phyloP scores from a whole-genome alignment of 352 stramenopile genomes.

The Plasmopara viticola region DNA sequence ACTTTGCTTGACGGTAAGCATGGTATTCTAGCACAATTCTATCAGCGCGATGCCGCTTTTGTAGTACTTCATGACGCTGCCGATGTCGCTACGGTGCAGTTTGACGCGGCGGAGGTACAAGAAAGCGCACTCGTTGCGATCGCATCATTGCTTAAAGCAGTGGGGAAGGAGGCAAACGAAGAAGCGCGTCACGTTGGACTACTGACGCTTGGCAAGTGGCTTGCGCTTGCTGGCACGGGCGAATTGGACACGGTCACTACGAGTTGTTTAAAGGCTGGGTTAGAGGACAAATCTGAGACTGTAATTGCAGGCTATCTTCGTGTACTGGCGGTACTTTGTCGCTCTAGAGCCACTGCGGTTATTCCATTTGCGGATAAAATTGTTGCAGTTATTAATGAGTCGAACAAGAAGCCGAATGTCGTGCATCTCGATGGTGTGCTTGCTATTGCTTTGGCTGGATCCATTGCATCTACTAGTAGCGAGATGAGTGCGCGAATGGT shows the following conservation, averaged over 20 bases:
- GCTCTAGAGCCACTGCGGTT: constrained; percentile 20
- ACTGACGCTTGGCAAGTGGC: constrained; percentile 69
- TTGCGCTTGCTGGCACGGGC: constrained; percentile 41
- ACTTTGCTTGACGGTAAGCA: constrained; percentile 74
- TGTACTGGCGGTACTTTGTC: constrained; percentile 43
- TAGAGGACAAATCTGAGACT: constrained; percentile 70
- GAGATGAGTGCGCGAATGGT: constrained; percentile 54
- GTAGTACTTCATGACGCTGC: constrained; percentile 56
- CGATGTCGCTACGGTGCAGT: constrained; percentile 23
- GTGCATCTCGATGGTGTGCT: constrained; percentile 72
- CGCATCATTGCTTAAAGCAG: constrained; percentile 55
- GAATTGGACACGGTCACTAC: constrained; percentile 39
- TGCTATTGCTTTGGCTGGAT: constrained; percentile 52
- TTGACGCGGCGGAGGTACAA: constrained; percentile 29
- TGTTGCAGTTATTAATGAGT: constrained; percentile 45
- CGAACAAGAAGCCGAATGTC: constrained; percentile 75
- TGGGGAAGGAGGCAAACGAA: constrained; percentile 82
- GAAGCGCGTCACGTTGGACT: constrained; percentile 66
- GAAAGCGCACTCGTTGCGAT: constrained; percentile 42
- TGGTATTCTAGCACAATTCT: constrained; percentile 84
- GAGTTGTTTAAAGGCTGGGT: constrained; percentile 37
- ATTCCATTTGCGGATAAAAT: constrained; percentile 44
- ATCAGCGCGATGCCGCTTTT: constrained; percentile 72
- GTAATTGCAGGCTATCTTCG: constrained; percentile 64
- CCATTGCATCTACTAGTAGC: constrained; percentile 49